These are phyloP conservation scores for Vitis riparia DNA, from an alignment of 164 flowering plant species.

Conservation along the genomic window DNA sequence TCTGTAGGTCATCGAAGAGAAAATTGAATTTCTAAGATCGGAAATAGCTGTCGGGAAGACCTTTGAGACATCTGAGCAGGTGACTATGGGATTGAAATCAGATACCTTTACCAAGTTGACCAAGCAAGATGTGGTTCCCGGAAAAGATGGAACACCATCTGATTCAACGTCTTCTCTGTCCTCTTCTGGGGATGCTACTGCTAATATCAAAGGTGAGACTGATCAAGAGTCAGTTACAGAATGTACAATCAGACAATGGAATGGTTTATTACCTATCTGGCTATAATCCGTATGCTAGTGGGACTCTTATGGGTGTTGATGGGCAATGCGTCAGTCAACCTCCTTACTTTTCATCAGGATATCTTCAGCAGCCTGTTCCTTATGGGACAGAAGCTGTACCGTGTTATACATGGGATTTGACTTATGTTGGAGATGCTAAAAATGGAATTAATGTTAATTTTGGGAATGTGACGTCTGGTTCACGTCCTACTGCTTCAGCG, in stretches of 20 bases:
- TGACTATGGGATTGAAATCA: slow-evolving; percentile 14
- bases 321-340: slow-evolving; percentile 37
- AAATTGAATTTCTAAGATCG: slow-evolving; percentile 4
- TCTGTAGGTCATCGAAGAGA: neutral
- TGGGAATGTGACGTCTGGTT: slow-evolving; percentile 23
- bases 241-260: slow-evolving; percentile 32
- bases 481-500: slow-evolving; percentile 20
- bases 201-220: slow-evolving; percentile 26
- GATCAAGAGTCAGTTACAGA: slow-evolving; percentile 27
- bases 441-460: slow-evolving; percentile 16
- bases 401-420: slow-evolving; percentile 30
- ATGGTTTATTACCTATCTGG: slow-evolving; percentile 36
- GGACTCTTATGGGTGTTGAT: slow-evolving; percentile 35
- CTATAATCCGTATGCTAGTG: slow-evolving; percentile 36
- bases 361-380: slow-evolving; percentile 25
- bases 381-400: slow-evolving; percentile 37
- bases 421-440: slow-evolving; percentile 22
- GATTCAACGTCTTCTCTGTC: slow-evolving; percentile 21
- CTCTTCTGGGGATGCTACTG: slow-evolving; percentile 22
- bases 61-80: slow-evolving; percentile 20
- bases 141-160: slow-evolving; percentile 24
- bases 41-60: slow-evolving; percentile 27
- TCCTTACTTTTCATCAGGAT: slow-evolving; percentile 35
- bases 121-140: slow-evolving; percentile 34
- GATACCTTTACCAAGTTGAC: slow-evolving; percentile 13